These are phyloP conservation scores for Carpinus fangiana DNA, from an alignment of 306 rosid genomes.

Conservation along the genomic window DNA sequence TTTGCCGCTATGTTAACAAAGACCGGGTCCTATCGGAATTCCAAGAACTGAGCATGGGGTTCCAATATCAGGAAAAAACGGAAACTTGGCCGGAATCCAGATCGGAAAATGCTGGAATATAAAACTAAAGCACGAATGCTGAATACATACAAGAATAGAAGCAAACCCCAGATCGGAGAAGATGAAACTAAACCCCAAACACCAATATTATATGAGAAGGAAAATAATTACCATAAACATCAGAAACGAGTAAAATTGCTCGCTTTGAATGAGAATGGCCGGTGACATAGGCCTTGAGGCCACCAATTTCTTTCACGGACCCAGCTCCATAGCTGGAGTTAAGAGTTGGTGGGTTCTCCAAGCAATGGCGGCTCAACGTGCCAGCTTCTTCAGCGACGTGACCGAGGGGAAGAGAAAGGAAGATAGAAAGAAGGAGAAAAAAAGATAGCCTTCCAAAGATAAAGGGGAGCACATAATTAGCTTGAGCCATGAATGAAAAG, in stretches of 20 bases:
- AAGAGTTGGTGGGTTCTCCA: conserved; percentile 7
- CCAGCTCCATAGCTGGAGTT: conserved; percentile 5
- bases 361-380: background rate
- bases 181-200: background rate
- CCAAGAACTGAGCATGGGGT: no score
- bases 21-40: no score
- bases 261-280: background rate
- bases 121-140: background rate
- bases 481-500: background rate
- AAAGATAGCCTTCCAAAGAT: no score
- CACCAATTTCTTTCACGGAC: background rate
- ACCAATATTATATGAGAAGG: no score
- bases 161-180: background rate
- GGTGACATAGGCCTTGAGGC: conserved; percentile 7
- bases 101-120: background rate
- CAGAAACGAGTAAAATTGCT: conserved; percentile 5
- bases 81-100: no score
- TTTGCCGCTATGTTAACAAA: no score
- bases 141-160: background rate
- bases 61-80: no score
- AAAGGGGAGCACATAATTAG: no score
- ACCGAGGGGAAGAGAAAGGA: background rate
- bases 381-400: background rate
- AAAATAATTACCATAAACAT: background rate
- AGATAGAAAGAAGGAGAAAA: background rate